phyloP scores from a whole-genome alignment of 495 filamentous ascomycete species.

The Neurospora sp. region DNA sequence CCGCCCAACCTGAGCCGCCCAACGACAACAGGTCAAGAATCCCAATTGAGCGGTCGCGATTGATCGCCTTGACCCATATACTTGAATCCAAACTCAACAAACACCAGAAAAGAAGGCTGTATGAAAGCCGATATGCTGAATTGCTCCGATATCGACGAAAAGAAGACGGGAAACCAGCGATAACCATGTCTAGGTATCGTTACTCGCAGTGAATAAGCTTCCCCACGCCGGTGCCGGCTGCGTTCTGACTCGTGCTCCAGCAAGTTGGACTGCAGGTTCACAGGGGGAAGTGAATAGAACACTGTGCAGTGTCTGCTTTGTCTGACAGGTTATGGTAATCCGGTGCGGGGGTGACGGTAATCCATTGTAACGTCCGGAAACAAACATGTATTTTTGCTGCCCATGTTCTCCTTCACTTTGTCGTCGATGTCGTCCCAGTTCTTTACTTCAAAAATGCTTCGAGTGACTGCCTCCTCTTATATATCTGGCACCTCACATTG shows the following conservation, averaged over 20 bases:
- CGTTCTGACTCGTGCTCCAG: slow-evolving; percentile 6
- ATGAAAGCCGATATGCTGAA: neutral
- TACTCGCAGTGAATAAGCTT: neutral
- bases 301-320: neutral
- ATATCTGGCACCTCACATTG: neutral
- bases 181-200: neutral
- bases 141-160: neutral
- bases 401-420: neutral
- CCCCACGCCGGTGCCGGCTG: slow-evolving; percentile 8
- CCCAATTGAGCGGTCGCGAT: neutral
- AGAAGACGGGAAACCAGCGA: neutral
- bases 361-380: neutral
- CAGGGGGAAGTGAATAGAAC: neutral
- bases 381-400: neutral
- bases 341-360: neutral
- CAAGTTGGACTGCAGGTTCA: neutral
- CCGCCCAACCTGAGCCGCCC: neutral
- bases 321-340: neutral
- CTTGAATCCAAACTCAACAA: neutral
- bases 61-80: neutral
- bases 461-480: neutral
- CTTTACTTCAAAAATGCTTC: neutral
- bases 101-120: neutral
- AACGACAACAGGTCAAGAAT: neutral
- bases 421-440: neutral